A percentile compares a stretch with the other conserved stretches of the same genome.
Evolutionary conservation across 1,139 yeast species (phyloP).

Genomic region (Geotrichum bryndzae): DNA sequence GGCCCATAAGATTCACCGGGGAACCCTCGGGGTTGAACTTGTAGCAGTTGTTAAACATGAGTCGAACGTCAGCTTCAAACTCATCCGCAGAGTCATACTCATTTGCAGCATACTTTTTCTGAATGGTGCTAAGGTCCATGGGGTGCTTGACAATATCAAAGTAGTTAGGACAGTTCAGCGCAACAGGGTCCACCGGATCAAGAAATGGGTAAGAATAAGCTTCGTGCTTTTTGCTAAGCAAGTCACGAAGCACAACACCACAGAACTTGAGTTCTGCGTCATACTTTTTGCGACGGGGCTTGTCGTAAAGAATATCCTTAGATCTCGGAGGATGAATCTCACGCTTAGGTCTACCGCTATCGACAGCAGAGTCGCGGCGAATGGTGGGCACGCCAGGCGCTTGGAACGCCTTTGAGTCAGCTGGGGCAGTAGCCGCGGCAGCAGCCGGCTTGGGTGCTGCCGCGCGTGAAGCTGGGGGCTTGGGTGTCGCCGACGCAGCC

Average conservation of each 20-base stretch:
- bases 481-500: background rate
- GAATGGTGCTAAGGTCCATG: slow-evolving; percentile 89
- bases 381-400: slow-evolving; percentile 49
- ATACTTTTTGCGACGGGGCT: slow-evolving; percentile 87
- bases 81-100: slow-evolving; percentile 86
- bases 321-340: slow-evolving; percentile 96
- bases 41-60: slow-evolving; percentile 85
- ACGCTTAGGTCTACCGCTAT: slow-evolving; percentile 74
- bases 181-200: slow-evolving; percentile 93
- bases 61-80: slow-evolving; percentile 73
- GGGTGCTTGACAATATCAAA: slow-evolving; percentile 80
- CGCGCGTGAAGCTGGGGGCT: background rate
- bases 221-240: slow-evolving; percentile 76
- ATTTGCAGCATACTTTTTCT: slow-evolving; percentile 72
- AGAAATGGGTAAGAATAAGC: slow-evolving; percentile 83
- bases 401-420: slow-evolving; percentile 23
- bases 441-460: background rate
- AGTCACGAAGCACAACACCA: slow-evolving; percentile 73
- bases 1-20: slow-evolving; percentile 94
- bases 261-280: slow-evolving; percentile 88
- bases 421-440: background rate
- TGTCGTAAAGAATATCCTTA: slow-evolving; percentile 76
- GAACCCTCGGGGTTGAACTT: slow-evolving; percentile 92
- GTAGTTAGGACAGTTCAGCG: slow-evolving; percentile 86
- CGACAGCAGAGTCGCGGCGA: slow-evolving; percentile 58